These are phyloP conservation scores for Moesziomyces sp. DNA, from an alignment of 1,284 basidiomycete species.

Conservation along the genomic window DNA sequence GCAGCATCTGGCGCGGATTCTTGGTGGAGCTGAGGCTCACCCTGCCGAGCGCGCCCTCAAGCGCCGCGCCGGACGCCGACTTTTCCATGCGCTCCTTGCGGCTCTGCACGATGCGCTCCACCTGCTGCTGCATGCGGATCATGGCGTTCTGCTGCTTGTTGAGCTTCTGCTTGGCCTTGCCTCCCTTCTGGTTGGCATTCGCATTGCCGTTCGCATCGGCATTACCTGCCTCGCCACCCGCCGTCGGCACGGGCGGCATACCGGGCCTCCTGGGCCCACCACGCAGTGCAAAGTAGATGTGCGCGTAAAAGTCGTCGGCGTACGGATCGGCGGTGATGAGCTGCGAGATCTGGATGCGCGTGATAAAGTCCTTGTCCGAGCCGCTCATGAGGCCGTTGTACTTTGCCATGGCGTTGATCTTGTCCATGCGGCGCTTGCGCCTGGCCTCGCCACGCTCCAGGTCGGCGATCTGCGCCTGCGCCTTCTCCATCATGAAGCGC, in stretches of 20 bases:
- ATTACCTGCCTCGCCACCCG: conserved; percentile 4
- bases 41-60: conserved; percentile 95
- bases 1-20: conserved; percentile 90
- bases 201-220: background rate
- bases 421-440: conserved; percentile 54
- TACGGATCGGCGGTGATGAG: conserved; percentile 89
- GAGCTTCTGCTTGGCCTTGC: conserved; percentile 52
- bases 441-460: conserved; percentile 54
- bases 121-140: conserved; percentile 96
- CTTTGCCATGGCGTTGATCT: conserved; percentile 76
- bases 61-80: conserved; percentile 63
- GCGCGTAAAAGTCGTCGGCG: conserved; percentile 97
- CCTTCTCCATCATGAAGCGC: conserved; percentile 54
- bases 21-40: conserved; percentile 91
- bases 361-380: conserved; percentile 99
- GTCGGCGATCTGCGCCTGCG: conserved; percentile 50
- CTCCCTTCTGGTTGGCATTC: conserved; percentile 31
- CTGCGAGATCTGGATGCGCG: conserved; percentile 97
- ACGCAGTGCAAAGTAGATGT: conserved; percentile 88
- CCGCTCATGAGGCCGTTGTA: conserved; percentile 99
- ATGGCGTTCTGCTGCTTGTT: conserved; percentile 83
- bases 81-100: conserved; percentile 75
- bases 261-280: conserved; percentile 70
- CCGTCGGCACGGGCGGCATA: conserved; percentile 24
- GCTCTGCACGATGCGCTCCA: conserved; percentile 93